phyloP scores from a whole-genome alignment of 2,329 filamentous ascomycete genomes.

The Exophiala mesophila region DNA sequence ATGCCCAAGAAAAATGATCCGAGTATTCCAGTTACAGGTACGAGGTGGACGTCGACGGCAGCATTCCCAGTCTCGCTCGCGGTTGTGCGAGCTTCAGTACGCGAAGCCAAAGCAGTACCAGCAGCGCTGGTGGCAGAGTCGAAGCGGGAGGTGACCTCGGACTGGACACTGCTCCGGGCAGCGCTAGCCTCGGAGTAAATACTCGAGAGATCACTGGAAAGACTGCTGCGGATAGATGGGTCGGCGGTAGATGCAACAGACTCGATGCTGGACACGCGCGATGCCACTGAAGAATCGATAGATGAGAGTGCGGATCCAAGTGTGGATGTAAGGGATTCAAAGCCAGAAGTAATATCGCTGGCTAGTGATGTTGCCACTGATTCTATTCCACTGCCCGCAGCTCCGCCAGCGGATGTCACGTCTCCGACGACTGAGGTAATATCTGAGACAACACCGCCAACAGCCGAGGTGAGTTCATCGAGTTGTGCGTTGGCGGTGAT shows the following conservation, averaged over 20 bases:
- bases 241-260: conserved; percentile 15
- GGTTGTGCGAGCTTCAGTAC: background rate
- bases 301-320: conserved; percentile 10
- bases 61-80: conserved; percentile 11
- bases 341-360: conserved; percentile 5
- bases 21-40: conserved; percentile 15
- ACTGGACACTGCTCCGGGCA: conserved; percentile 8
- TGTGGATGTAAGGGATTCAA: conserved; percentile 11
- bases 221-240: conserved; percentile 13
- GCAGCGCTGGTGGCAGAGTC: conserved; percentile 9
- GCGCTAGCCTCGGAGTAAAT: conserved; percentile 14
- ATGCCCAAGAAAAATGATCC: conserved; percentile 17
- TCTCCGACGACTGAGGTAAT: conserved; percentile 7
- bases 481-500: conserved; percentile 12
- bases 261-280: conserved; percentile 13
- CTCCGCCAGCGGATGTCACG: conserved; percentile 6
- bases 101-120: background rate
- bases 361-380: conserved; percentile 17
- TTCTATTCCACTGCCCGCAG: conserved; percentile 1
- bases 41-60: conserved; percentile 9
- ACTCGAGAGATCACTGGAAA: conserved; percentile 18
- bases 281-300: conserved; percentile 8
- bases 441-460: conserved; percentile 8
- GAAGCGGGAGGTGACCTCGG: conserved; percentile 10
- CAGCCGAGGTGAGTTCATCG: conserved; percentile 7